Base-by-base conservation (phyloP, 306 rosid genomes). In the Vachellia pachyceras region DNA sequence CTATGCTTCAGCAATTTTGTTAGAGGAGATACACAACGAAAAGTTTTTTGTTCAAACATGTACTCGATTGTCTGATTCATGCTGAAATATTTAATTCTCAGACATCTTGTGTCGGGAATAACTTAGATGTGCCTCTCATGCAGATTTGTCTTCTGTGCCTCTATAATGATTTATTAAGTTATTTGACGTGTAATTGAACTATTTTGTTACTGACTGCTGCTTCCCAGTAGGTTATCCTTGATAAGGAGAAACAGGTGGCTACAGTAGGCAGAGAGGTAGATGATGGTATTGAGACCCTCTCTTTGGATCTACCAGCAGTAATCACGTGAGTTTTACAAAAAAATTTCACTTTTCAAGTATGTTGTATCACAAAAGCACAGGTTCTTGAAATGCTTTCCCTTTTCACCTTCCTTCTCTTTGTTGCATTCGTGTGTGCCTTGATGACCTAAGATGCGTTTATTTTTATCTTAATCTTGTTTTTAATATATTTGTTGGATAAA, bases 211-310 rank as follows among this genome's bases (percentile, higher is more conserved):
- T 78, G 77, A 85, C 85, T 85, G 76, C 84, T 86, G 37, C 82
- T 87, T 85, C 90, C 84, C 87, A 85, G 91, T 92, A 96, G 99
- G 98, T 96, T 86, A 91, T 93, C 84, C 86, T 96, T 74, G 97
- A 96, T 73, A 96, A 88, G 85, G 97, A 89, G 85, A 96, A 91
- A 79, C 91, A 84, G 54, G 82, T 68, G 20, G 94, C 87, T 79
- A 93, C 97, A 5, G 97, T 92, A 67, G 98, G 92, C 80, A 89
- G 99, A 85, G 98, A 96, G 86, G 96, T 92, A 46, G 99, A 93
- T 54, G 98, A 90, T 69, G 98, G 98, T 61, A 94, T 92, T 2
- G 99, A 96, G 84, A 93, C 98, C 45, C 63, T 93, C 69, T 81
- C 76, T 77, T 83, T 96, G 80, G 89, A 96, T 76, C 86, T 96